Evolutionary conservation across 495 filamentous ascomycete species (phyloP), one percentile per base, ranked within the genome.

Genomic region (Tetracladium setigerum): DNA sequence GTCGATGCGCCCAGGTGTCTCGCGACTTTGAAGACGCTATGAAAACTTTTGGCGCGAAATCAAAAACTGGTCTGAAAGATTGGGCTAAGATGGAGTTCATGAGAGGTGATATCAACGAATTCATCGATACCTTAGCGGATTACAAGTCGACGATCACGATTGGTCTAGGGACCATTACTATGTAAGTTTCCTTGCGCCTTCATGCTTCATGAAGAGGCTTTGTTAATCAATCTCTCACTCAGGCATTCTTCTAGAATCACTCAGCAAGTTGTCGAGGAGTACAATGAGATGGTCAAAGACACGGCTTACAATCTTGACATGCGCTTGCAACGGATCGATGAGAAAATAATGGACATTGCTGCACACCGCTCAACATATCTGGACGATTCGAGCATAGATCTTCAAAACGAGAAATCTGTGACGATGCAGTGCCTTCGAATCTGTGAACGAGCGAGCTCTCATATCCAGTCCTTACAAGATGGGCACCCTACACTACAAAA

Each of bases 81-180:
- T 56, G 53, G 53, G 41, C 35, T 36, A 56, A 52, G 48, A 56
- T 56, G 53, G 53, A 56, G 38, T 56, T 61, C 30, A 61, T 58
- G 55, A 61, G 55, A 58, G 55, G 58, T 33, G 44, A 58, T 41
- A 61, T 61, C 31, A 54, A 56, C 49, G 47, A 54, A 46, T 61
- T 61, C 46, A 61, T 61, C 18, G 58, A 61, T 41, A 56, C 40
- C 41, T 44, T 61, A 32, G 47, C 46, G 44, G 55, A 39, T n/a
- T 61, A 61, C 44, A 61, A 61, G 44, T 52, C 58, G 19, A 61
- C 52, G 16, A 61, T 61, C 44, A 49, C 49, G 19, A 55, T 61
- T 47, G 52, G 49, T 44, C 37, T 61, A n/a, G 55, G 55, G 31
- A 55, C 47, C 27, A 43, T 61, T 30, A 61, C 49, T 19, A 58